Percentiles rank a stretch among this genome's conserved stretches.
Evolutionary conservation across 148 eudicot genomes (phyloP).

Genomic region (Pharnaceum exiguum): DNA sequence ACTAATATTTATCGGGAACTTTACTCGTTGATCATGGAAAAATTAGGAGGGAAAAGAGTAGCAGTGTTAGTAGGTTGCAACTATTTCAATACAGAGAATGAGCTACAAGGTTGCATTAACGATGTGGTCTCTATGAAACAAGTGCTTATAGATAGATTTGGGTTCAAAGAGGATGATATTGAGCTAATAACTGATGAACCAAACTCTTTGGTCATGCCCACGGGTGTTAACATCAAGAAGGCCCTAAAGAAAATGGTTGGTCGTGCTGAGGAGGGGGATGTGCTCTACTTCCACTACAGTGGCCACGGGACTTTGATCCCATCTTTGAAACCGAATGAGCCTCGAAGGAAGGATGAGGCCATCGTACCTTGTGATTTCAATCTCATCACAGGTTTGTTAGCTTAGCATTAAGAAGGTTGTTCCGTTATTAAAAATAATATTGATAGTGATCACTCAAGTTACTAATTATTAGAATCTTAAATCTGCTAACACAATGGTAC

Average conservation of each 20-base stretch:
- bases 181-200: slow-evolving; percentile 42
- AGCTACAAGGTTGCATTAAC: slow-evolving; percentile 55
- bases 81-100: slow-evolving; percentile 34
- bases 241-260: slow-evolving; percentile 45
- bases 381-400: slow-evolving; percentile 47
- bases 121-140: slow-evolving; percentile 42
- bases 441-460: no score
- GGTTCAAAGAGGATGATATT: slow-evolving; percentile 30
- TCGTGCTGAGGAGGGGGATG: slow-evolving; percentile 42
- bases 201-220: slow-evolving; percentile 32
- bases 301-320: slow-evolving; percentile 60
- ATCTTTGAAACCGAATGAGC: slow-evolving; percentile 25
- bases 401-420: no score
- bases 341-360: slow-evolving; percentile 44
- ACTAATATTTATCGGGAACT: not conserved
- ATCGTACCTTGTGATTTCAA: slow-evolving; percentile 67
- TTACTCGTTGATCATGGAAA: not conserved
- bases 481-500: no score
- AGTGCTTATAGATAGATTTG: slow-evolving; percentile 34
- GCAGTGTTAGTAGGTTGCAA: slow-evolving; percentile 71
- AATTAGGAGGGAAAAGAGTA: slow-evolving; percentile 17
- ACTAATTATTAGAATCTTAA: no score
- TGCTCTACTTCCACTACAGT: slow-evolving; percentile 56
- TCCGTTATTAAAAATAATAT: no score
- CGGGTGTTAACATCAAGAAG: slow-evolving; percentile 54